These are phyloP conservation scores for Pleurotus ostreatus DNA, from an alignment of 768 basidiomycete species.

Conservation along the genomic window DNA sequence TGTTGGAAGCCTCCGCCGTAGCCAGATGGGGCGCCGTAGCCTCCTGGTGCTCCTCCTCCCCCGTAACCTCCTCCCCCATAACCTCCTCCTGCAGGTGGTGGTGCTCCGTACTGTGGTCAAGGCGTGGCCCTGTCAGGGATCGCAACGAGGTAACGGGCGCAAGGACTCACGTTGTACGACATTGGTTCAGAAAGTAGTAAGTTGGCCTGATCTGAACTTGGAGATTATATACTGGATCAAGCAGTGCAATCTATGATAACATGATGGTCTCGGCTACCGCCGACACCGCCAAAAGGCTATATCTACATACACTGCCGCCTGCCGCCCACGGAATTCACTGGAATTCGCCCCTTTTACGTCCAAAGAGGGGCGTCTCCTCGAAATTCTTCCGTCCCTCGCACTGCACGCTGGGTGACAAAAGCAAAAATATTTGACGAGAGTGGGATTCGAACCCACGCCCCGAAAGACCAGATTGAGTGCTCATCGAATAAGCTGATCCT, in stretches of 20 bases:
- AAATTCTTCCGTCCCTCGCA: too few relatives aligned
- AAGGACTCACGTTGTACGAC: conserved; percentile 6
- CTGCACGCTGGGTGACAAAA: too few relatives aligned
- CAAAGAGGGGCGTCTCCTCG: too few relatives aligned
- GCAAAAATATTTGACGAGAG: conserved; percentile 25
- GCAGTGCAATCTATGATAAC: conserved; percentile 3
- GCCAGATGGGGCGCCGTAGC: conserved; percentile 20
- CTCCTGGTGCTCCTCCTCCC: conserved; percentile 13
- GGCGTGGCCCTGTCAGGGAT: not conserved
- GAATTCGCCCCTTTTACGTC: too few relatives aligned
- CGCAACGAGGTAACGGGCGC: not conserved
- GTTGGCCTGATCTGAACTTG: not conserved
- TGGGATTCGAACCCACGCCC: conserved; percentile 62
- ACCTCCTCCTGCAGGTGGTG: conserved; percentile 27
- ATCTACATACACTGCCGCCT: too few relatives aligned
- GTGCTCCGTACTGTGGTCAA: conserved; percentile 20
- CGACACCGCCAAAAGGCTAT: not conserved
- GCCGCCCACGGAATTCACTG: too few relatives aligned
- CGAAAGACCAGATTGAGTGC: conserved; percentile 23
- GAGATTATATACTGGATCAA: not conserved
- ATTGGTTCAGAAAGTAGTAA: not conserved
- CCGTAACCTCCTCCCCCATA: conserved; percentile 21
- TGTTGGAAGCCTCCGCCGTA: conserved; percentile 25
- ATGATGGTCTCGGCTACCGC: conserved; percentile 7
- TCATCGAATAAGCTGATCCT: conserved; percentile 30